Evolutionary conservation across 1,284 basidiomycete species (phyloP).

Genomic region (Boletus sp.): DNA sequence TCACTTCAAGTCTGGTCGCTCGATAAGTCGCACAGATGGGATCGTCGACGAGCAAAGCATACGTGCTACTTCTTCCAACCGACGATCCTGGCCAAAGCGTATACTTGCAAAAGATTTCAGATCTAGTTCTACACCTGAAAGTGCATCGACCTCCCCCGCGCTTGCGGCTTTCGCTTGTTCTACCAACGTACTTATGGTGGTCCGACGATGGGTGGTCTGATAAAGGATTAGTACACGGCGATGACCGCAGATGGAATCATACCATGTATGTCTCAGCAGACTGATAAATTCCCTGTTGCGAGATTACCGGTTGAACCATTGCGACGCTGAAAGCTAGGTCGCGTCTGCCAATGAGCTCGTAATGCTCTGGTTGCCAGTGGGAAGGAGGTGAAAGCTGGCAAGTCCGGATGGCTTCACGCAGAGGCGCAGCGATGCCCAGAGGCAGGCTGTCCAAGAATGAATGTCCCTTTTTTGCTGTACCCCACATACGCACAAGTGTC

Average conservation of each 20-base stretch:
- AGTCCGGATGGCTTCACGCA: slow-evolving; percentile 78
- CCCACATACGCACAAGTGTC: slow-evolving; percentile 53
- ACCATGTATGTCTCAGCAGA: slow-evolving; percentile 45
- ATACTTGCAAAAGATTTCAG: slow-evolving; percentile 74
- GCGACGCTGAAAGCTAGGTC: slow-evolving; percentile 59
- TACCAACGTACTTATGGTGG: slow-evolving; percentile 50
- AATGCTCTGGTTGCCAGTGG: slow-evolving; percentile 70
- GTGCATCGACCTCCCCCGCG: slow-evolving; percentile 49
- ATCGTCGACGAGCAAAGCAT: slow-evolving; percentile 79
- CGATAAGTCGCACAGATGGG: slow-evolving; percentile 61
- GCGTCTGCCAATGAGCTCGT: slow-evolving; percentile 72
- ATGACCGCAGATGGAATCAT: slow-evolving; percentile 18
- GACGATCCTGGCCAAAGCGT: slow-evolving; percentile 81
- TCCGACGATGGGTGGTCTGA: slow-evolving; percentile 39
- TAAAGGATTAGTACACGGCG: slow-evolving; percentile 25
- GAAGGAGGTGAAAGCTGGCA: slow-evolving; percentile 76
- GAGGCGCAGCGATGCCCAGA: slow-evolving; percentile 71
- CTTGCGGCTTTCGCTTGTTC: slow-evolving; percentile 47
- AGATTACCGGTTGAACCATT: slow-evolving; percentile 29
- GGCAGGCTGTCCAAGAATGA: slow-evolving; percentile 53
- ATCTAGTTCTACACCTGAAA: slow-evolving; percentile 68
- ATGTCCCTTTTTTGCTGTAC: slow-evolving; percentile 38
- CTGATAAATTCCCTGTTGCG: slow-evolving; percentile 31
- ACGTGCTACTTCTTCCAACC: slow-evolving; percentile 82
- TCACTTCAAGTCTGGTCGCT: slow-evolving; percentile 71